Conservation (phyloP, 1,139 yeast species). For the Zygosaccharomyces sapae region DNA sequence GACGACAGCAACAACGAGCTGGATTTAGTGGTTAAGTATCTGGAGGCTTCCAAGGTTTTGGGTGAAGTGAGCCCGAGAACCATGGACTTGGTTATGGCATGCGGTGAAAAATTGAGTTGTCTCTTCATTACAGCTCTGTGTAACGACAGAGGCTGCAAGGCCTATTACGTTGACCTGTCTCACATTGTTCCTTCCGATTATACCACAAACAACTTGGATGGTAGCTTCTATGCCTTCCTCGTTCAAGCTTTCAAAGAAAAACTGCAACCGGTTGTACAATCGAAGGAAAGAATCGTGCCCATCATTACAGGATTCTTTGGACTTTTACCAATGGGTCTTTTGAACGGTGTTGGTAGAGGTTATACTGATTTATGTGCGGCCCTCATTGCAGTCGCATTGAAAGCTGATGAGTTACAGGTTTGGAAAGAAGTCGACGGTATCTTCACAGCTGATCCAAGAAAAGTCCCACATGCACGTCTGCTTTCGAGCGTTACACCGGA, state of each 20-base stretch:
- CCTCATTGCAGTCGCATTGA: conserved; percentile 83
- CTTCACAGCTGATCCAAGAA: conserved; percentile 96
- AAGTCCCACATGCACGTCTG: conserved; percentile 84
- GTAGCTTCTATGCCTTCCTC: conserved; percentile 60
- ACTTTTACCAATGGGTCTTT: conserved; percentile 85
- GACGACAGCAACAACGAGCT: conserved; percentile 61
- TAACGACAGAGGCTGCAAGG: conserved; percentile 72
- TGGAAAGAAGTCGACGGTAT: conserved; percentile 99
- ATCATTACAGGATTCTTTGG: conserved; percentile 97
- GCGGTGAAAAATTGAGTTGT: conserved; percentile 91
- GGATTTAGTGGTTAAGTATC: conserved; percentile 58
- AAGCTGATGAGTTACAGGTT: conserved; percentile 90
- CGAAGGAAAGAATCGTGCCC: conserved; percentile 51
- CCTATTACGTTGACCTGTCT: conserved; percentile 76
- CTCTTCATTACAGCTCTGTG: conserved; percentile 80
- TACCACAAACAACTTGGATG: conserved; percentile 54
- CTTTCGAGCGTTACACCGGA: conserved; percentile 91
- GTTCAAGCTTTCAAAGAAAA: conserved; percentile 56
- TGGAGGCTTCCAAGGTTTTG: conserved; percentile 83
- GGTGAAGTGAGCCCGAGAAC: conserved; percentile 92
- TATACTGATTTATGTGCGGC: conserved; percentile 98
- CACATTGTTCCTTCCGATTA: conserved; percentile 60
- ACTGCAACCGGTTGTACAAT: conserved; percentile 38
- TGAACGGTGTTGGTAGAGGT: conserved; percentile 93
- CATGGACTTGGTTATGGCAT: conserved; percentile 82